Evolutionary conservation across 2,329 filamentous ascomycete genomes (phyloP).

Genomic region (Fusarium equiseti): DNA sequence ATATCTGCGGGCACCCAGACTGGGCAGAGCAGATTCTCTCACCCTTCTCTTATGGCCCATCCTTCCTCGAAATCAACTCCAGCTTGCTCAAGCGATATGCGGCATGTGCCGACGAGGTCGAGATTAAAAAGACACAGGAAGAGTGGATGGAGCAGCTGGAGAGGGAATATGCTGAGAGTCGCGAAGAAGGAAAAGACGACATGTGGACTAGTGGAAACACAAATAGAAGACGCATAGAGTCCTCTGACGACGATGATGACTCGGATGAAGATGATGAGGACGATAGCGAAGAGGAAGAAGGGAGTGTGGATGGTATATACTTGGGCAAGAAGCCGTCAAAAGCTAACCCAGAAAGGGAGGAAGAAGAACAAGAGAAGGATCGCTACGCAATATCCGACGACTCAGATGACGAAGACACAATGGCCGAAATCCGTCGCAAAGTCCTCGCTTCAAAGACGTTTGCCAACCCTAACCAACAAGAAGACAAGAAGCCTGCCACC

Average conservation of each 20-base stretch:
- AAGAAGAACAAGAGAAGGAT: slow-evolving; percentile 67
- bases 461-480: slow-evolving; percentile 56
- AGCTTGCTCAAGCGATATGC: slow-evolving; percentile 87
- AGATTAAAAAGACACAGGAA: slow-evolving; percentile 85
- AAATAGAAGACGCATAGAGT: slow-evolving; percentile 72
- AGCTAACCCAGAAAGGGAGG: slow-evolving; percentile 53
- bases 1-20: slow-evolving; percentile 89
- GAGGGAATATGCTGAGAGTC: slow-evolving; percentile 85
- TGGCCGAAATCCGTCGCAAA: slow-evolving; percentile 90
- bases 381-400: slow-evolving; percentile 83
- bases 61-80: slow-evolving; percentile 92
- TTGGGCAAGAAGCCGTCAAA: slow-evolving; percentile 65
- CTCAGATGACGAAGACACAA: slow-evolving; percentile 83
- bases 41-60: slow-evolving; percentile 88
- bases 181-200: slow-evolving; percentile 77
- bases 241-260: slow-evolving; percentile 63
- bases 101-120: slow-evolving; percentile 82
- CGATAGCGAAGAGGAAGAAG: slow-evolving; percentile 59
- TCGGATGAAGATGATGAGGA: slow-evolving; percentile 59
- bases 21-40: slow-evolving; percentile 89
- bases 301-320: slow-evolving; percentile 69
- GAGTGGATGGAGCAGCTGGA: slow-evolving; percentile 92
- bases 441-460: slow-evolving; percentile 95
- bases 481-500: slow-evolving; percentile 71
- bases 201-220: slow-evolving; percentile 93